A percentile compares a stretch with the other conserved stretches of the same genome.
phyloP scores from a whole-genome alignment of 1,139 yeast genomes.

The Candida smagusa region DNA sequence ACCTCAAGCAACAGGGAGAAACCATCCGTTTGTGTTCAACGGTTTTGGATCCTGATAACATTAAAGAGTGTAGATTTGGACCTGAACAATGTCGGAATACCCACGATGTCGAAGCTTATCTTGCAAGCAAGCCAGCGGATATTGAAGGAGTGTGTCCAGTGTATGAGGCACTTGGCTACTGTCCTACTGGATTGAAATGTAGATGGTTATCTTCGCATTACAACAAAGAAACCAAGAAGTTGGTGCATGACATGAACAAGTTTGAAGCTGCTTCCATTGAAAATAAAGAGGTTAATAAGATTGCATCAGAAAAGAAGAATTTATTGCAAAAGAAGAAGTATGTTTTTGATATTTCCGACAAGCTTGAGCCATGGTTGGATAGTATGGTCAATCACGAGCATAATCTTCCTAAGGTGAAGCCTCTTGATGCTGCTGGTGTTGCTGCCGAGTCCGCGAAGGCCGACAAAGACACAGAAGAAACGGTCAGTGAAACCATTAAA shows the following conservation, averaged over 20 bases:
- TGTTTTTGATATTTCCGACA: conserved; percentile 53
- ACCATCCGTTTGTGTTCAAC: conserved; percentile 65
- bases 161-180: conserved; percentile 73
- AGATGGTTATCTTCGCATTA: conserved; percentile 85
- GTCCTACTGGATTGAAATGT: conserved; percentile 91
- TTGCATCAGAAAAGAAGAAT: conserved; percentile 50
- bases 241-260: conserved; percentile 42
- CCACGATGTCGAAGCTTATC: conserved; percentile 68
- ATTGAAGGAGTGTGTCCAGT: conserved; percentile 81
- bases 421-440: conserved; percentile 13
- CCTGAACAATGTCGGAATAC: conserved; percentile 67
- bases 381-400: conserved; percentile 34
- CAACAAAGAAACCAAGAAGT: conserved; percentile 42
- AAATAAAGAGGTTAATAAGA: conserved; percentile 66
- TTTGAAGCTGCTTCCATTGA: conserved; percentile 30
- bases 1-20: conserved; percentile 68
- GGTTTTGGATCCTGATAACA: conserved; percentile 49
- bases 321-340: conserved; percentile 62
- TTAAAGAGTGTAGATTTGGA: conserved; percentile 62
- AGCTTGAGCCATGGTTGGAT: conserved; percentile 56
- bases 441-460: conserved; percentile 16
- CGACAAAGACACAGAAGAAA: conserved; percentile 16
- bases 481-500: conserved; percentile 23
- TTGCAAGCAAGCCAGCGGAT: conserved; percentile 67
- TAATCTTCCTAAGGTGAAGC: conserved; percentile 33